phyloP scores from a whole-genome alignment of 208 protist genomes.

The Crithidia acanthocephali region DNA sequence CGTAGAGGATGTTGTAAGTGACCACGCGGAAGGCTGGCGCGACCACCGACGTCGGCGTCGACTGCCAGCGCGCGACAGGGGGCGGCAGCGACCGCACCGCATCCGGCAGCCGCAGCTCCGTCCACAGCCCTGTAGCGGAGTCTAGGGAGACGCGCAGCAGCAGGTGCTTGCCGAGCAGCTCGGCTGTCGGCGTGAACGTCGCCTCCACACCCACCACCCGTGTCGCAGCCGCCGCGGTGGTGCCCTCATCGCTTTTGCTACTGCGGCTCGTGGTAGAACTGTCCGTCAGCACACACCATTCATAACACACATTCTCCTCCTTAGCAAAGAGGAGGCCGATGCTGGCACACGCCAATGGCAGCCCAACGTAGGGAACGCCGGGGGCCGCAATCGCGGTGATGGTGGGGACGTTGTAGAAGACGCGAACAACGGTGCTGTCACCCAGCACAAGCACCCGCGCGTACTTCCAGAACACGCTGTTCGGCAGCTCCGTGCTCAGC shows the following conservation, averaged over 20 bases:
- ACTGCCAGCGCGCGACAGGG: constrained; percentile 62
- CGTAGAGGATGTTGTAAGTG: constrained; percentile 93
- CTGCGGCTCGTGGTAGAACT: background rate
- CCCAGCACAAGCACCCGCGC: constrained; percentile 57
- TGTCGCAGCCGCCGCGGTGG: constrained; percentile 1
- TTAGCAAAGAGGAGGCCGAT: constrained; percentile 62
- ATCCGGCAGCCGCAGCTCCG: constrained; percentile 55
- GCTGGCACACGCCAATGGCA: constrained; percentile 66
- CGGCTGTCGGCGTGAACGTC: constrained; percentile 58
- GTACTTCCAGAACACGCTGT: constrained; percentile 61
- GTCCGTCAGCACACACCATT: constrained; percentile 65
- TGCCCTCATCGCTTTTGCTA: background rate
- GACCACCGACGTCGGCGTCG: constrained; percentile 35
- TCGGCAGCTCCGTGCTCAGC: constrained; percentile 62
- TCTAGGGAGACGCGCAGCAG: constrained; percentile 64
- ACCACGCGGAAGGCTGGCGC: constrained; percentile 76
- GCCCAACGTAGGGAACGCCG: constrained; percentile 64
- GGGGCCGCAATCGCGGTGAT: constrained; percentile 70
- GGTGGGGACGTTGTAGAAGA: constrained; percentile 82
- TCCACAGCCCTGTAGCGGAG: constrained; percentile 53
- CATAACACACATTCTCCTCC: constrained; percentile 49
- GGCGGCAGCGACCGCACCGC: constrained; percentile 51
- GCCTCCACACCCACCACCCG: constrained; percentile 46
- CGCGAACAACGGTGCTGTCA: constrained; percentile 30
- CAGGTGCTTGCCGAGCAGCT: constrained; percentile 57